Evolutionary conservation across 352 stramenopile species (phyloP), one percentile per base, ranked within the genome.

Genomic region (Blastocystis sp.): DNA sequence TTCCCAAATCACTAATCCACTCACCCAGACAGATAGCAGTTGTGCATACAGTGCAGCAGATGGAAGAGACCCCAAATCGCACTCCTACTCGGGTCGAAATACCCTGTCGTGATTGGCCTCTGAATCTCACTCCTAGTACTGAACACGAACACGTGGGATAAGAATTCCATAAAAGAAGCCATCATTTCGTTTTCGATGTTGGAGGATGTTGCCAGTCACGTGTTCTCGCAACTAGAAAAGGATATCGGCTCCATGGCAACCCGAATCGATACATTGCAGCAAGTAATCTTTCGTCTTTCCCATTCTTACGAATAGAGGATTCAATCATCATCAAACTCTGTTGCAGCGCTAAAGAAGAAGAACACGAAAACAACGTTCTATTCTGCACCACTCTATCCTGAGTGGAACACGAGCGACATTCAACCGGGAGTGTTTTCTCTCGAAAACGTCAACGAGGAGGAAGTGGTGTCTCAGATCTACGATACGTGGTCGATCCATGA

Each of bases 131-230:
- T 34, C 28, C 28, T 81, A 81, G 71, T 81, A 81, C 21, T 81
- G 21, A 81, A 81, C 5, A 38, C 71, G 23, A 62, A 45, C 64
- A 21, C 48, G 66, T 81, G 71, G 71, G 53, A 81, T 65, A 38
- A 66, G 10, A 59, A 81, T 3, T 23, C 71, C 17, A 23, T 81
- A 11, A 21, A 64, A 45, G n/a, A 81, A 45, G n/a, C 66, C 21
- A 81, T 81, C 23, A 38, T 81, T 11, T 81, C 71, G 9, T 81
- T 81, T 64, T 53, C 71, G 7, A 81, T 64, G 45, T 41, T 81
- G 17, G 71, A 81, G 43, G 10, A 81, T 40, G 43, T 38, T 45
- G 71, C 71, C 17, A 40, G 48, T 60, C 45, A 28, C 14, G 52
- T 81, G 23, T 81, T 81, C 40, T 5, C 17, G 4, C 38, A 60